A percentile compares a stretch with the other conserved stretches of the same genome.
Conservation (phyloP, 192 early-diverging fungal genomes). For the Coemansia sp. region DNA sequence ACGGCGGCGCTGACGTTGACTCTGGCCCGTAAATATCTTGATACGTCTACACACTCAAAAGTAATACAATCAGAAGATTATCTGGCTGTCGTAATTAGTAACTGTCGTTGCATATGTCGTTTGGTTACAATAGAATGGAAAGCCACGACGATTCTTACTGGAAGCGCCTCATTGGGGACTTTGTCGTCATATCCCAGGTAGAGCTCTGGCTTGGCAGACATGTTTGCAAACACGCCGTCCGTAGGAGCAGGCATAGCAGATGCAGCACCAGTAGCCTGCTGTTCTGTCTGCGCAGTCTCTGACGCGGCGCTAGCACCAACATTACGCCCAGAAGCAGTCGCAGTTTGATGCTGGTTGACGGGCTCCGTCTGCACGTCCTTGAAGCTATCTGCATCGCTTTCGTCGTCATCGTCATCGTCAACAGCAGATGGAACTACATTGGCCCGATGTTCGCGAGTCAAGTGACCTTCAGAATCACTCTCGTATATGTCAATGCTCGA, state of each 20-base stretch:
- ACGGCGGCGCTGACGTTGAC: conserved; percentile 59
- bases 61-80: too few species aligned
- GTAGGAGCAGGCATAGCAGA: conserved; percentile 30
- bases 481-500: conserved; percentile 22
- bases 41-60: conserved; percentile 52
- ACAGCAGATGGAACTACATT: conserved; percentile 43
- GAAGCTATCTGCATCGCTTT: conserved; percentile 15
- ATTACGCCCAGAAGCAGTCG: neutral
- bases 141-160: conserved; percentile 6
- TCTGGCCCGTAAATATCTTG: conserved; percentile 73
- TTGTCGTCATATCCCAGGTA: conserved; percentile 52
- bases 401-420: conserved; percentile 28
- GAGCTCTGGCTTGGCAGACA: conserved; percentile 54
- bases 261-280: neutral
- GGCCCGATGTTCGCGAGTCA: conserved; percentile 33
- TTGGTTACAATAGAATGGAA: too few species aligned
- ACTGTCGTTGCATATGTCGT: too few species aligned
- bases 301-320: conserved; percentile 1
- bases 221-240: conserved; percentile 57
- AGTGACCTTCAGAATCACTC: conserved; percentile 20
- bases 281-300: neutral
- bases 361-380: conserved; percentile 3
- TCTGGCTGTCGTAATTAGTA: too few species aligned
- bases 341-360: neutral
- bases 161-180: conserved; percentile 40